These are phyloP conservation scores for Geopyxis carbonaria DNA, from an alignment of 495 filamentous ascomycete species.

Conservation along the genomic window DNA sequence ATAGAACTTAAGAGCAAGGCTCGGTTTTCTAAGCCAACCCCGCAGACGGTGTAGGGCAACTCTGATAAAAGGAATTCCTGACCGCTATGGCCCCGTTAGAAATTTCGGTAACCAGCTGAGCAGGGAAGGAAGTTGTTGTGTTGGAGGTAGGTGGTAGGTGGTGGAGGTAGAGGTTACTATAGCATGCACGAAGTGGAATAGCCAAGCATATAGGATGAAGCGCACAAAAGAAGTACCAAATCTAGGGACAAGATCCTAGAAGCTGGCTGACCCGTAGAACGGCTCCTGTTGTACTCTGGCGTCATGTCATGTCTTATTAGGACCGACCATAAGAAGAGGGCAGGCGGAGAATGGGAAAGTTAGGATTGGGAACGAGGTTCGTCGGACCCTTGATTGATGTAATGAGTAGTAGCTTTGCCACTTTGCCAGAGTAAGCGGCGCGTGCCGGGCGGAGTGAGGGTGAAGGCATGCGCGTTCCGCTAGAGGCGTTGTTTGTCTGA, in stretches of 20 bases:
- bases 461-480: too few species aligned
- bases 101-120: slow-evolving; percentile 15
- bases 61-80: slow-evolving; percentile 19
- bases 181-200: neutral
- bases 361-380: slow-evolving; percentile 14
- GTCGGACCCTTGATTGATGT: slow-evolving; percentile 21
- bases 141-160: neutral
- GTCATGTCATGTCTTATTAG: slow-evolving; percentile 25
- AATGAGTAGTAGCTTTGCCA: slow-evolving; percentile 24
- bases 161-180: slow-evolving; percentile 1
- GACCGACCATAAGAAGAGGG: neutral
- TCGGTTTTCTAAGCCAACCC: too few species aligned
- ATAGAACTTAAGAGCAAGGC: too few species aligned
- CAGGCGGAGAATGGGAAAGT: slow-evolving; percentile 11
- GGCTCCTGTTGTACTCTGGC: slow-evolving; percentile 13
- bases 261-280: neutral
- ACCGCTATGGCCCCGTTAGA: slow-evolving; percentile 22
- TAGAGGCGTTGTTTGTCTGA: too few species aligned
- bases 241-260: too few species aligned
- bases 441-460: slow-evolving; percentile 25
- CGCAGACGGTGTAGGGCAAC: slow-evolving; percentile 12
- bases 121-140: slow-evolving; percentile 16
- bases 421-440: slow-evolving; percentile 24
- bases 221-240: neutral
- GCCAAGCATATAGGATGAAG: neutral